A percentile compares a stretch with the other conserved stretches of the same genome.
phyloP scores from a whole-genome alignment of 129 eudicot species.

The Flaveria robusta region DNA sequence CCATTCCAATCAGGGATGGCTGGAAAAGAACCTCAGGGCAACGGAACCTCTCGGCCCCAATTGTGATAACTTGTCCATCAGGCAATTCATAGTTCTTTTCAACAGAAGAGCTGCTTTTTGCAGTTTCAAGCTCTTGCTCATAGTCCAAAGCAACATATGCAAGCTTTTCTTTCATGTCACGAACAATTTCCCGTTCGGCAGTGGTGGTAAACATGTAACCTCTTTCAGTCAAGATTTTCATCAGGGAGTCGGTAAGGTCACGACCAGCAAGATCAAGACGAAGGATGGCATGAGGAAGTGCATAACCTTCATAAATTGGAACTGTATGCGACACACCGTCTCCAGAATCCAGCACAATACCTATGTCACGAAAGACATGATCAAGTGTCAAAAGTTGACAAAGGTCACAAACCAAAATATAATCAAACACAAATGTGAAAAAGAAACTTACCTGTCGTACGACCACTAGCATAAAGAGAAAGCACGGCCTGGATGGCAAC shows the following conservation, averaged over 20 bases:
- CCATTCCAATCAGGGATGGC: constrained; percentile 77
- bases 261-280: constrained; percentile 81
- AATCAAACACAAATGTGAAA: not conserved
- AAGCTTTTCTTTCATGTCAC: constrained; percentile 79
- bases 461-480: constrained; percentile 85
- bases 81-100: constrained; percentile 80
- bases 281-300: constrained; percentile 75
- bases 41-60: constrained; percentile 76
- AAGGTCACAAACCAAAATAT: not conserved
- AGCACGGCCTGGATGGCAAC: constrained; percentile 79
- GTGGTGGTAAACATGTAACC: constrained; percentile 93
- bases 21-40: constrained; percentile 83
- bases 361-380: constrained; percentile 28
- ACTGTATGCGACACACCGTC: constrained; percentile 82
- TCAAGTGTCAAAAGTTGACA: not conserved
- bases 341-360: constrained; percentile 81
- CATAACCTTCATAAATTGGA: constrained; percentile 74
- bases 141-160: constrained; percentile 77
- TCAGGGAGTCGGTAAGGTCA: constrained; percentile 69
- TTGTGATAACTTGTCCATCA: constrained; percentile 75
- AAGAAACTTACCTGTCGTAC: constrained; percentile 65
- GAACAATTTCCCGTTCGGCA: constrained; percentile 90
- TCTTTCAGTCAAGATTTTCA: constrained; percentile 82
- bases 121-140: constrained; percentile 76
- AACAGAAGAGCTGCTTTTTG: constrained; percentile 75